Evolutionary conservation across 108 stramenopile genomes (phyloP), one percentile per base, ranked within the genome.

Genomic region (Poteriospumella lacustris): DNA sequence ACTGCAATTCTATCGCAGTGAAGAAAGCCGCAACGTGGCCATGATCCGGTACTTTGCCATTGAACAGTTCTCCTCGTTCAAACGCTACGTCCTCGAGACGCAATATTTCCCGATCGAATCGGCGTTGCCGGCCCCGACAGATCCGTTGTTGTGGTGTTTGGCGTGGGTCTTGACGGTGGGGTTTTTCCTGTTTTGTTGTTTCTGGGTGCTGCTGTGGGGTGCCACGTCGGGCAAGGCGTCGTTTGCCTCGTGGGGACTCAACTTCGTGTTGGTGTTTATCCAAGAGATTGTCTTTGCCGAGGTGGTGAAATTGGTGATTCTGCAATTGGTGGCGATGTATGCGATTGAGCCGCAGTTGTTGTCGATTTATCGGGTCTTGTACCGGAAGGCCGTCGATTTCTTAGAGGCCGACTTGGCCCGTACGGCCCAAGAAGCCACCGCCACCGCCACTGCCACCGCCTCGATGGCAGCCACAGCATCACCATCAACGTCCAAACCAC

Each of bases 61-160:
- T 19, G 60, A 64, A 24, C 60, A 64, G 9, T 64, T 64, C 31
- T 31, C 60, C 36, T 34, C 60, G 28, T 64, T 64, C 33, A 64
- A 64, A 64, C 28, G 60, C 28, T 64, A 31, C 36, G 60, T 64
- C 15, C 36, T 64, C 5, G 3, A 24, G 3, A 12, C 29, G 28
- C 60, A 64, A 64, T 33, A 31, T 24, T 64, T 64, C 31, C 31
- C 60, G 3, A 12, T 64, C 24, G 60, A 64, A 5, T 19, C 60
- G 28, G 28, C 24, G 5, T 31, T 34, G 28, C 60, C 60, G 5
- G 12, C 15, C 28, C 31, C 60, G 3, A 24, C 36, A 12, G 31
- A 3, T 64, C 60, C 24, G 5, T 24, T 24, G 5, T 9, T 64
- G 28, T 64, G 60, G 60, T 34, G 28, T 12, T 3, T 64, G 15